These are phyloP conservation scores for Kernera saxatilis DNA, from an alignment of 345 rosid genomes.

Conservation along the genomic window DNA sequence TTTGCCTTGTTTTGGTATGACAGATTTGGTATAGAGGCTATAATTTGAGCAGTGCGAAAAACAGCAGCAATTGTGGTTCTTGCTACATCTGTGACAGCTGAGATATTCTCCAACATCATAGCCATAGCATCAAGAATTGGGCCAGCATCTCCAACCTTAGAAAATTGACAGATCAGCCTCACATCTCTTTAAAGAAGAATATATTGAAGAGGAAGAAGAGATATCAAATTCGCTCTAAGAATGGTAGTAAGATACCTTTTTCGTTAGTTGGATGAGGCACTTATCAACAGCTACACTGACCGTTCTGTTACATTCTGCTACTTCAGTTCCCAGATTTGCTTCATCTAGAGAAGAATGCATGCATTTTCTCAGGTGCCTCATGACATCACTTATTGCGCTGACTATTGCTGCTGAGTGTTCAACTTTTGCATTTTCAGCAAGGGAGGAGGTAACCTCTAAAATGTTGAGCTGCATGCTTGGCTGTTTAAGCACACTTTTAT, in stretches of 20 bases:
- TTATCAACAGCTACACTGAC: slow-evolving; percentile 72
- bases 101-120: slow-evolving; percentile 81
- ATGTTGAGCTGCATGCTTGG: slow-evolving; percentile 76
- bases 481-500: slow-evolving; percentile 76
- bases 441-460: slow-evolving; percentile 64
- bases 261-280: slow-evolving; percentile 68
- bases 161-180: slow-evolving; percentile 16
- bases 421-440: slow-evolving; percentile 61
- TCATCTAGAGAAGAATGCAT: slow-evolving; percentile 79
- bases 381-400: slow-evolving; percentile 71
- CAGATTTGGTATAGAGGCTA: slow-evolving; percentile 77
- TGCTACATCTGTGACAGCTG: slow-evolving; percentile 63
- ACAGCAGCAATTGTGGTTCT: slow-evolving; percentile 72
- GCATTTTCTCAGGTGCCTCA: slow-evolving; percentile 89
- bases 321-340: slow-evolving; percentile 52
- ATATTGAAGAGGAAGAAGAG: background rate
- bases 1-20: slow-evolving; percentile 80
- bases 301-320: slow-evolving; percentile 51
- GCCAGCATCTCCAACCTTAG: slow-evolving; percentile 93
- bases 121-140: slow-evolving; percentile 91
- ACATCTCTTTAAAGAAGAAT: slow-evolving; percentile 5
- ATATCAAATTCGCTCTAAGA: background rate
- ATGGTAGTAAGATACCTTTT: slow-evolving; percentile 46
- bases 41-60: slow-evolving; percentile 93
- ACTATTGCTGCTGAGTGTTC: slow-evolving; percentile 73